A percentile compares a stretch with the other conserved stretches of the same genome.
phyloP scores from a whole-genome alignment of 495 filamentous ascomycete genomes.

The Elasticomyces elasticus region DNA sequence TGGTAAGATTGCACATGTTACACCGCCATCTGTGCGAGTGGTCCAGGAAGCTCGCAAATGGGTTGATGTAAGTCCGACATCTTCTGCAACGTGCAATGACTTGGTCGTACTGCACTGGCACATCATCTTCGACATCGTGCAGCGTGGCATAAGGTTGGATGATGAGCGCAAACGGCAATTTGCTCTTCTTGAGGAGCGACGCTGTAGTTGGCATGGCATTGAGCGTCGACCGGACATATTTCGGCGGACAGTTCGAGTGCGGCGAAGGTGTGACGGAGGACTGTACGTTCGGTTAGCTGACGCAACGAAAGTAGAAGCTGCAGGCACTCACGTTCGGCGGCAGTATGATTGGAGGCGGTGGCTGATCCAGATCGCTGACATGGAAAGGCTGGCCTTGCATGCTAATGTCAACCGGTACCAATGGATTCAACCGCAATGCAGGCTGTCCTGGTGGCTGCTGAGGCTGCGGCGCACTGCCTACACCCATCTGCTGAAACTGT shows the following conservation, averaged over 20 bases:
- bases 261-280: conserved; percentile 87
- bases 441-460: conserved; percentile 38
- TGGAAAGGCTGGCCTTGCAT: conserved; percentile 79
- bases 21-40: conserved; percentile 97
- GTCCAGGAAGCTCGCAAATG: conserved; percentile 90
- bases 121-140: conserved; percentile 80
- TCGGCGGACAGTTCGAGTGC: conserved; percentile 81
- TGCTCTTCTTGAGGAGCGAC: conserved; percentile 88
- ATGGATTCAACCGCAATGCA: conserved; percentile 64
- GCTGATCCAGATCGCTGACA: conserved; percentile 80
- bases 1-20: conserved; percentile 99
- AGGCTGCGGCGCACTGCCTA: conserved; percentile 40
- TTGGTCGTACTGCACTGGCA: conserved; percentile 90
- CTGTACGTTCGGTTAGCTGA: conserved; percentile 36
- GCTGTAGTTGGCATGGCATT: conserved; percentile 88
- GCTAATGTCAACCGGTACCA: conserved; percentile 76
- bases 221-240: conserved; percentile 90
- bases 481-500: conserved; percentile 71
- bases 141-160: conserved; percentile 92
- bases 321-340: conserved; percentile 73
- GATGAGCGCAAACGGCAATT: conserved; percentile 86
- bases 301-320: not conserved
- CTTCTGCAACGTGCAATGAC: conserved; percentile 92
- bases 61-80: conserved; percentile 95
- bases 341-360: conserved; percentile 82